Conservation (phyloP, 176 grass and related monocot genomes). For the Aegilops umbellulata region DNA sequence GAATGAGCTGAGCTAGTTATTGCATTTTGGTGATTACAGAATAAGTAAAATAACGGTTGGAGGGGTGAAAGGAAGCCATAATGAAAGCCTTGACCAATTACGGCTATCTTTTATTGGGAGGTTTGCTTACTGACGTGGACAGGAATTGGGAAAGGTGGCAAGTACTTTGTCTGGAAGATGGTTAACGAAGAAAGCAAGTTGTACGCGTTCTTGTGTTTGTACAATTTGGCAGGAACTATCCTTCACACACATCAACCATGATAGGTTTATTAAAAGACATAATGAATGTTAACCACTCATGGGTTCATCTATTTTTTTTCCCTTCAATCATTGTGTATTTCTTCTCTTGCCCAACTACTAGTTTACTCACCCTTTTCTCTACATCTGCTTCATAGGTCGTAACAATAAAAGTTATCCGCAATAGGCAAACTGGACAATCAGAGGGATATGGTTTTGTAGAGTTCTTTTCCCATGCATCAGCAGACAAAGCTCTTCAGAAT, state of each 20-base stretch:
- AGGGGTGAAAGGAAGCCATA: conserved; percentile 27
- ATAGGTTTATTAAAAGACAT: neutral
- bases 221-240: neutral
- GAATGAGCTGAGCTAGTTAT: conserved; percentile 25
- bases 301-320: neutral
- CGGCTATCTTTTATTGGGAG: neutral
- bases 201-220: conserved; percentile 12
- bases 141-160: conserved; percentile 17
- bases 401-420: conserved; percentile 71
- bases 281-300: neutral
- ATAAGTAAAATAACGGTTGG: conserved; percentile 33
- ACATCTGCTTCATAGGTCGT: conserved; percentile 42
- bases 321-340: neutral
- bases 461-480: conserved; percentile 55
- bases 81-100: conserved; percentile 7
- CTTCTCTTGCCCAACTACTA: neutral
- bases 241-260: neutral
- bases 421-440: conserved; percentile 65
- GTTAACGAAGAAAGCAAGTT: conserved; percentile 8
- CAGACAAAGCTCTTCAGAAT: conserved; percentile 64
- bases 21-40: neutral
- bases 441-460: conserved; percentile 77
- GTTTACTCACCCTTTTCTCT: conserved; percentile 10
- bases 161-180: conserved; percentile 5
- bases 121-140: conserved; percentile 40